phyloP scores from a whole-genome alignment of 2,329 filamentous ascomycete genomes.

The Aspergillus japonicus region DNA sequence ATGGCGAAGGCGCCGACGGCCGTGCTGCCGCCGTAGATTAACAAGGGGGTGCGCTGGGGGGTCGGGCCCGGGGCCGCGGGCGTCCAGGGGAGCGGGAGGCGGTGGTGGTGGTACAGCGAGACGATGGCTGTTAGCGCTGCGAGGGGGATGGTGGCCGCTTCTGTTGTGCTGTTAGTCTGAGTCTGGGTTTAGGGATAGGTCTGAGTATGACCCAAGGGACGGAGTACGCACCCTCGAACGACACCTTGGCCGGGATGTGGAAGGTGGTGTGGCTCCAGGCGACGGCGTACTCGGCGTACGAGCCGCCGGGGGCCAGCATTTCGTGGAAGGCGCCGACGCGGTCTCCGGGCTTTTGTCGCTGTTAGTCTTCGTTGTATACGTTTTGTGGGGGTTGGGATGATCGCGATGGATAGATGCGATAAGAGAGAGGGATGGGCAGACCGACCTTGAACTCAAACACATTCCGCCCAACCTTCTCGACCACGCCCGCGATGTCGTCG shows the following conservation, averaged over 20 bases:
- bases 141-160: constrained; percentile 58
- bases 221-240: constrained; percentile 55
- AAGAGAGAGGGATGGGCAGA: background rate
- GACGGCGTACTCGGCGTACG: constrained; percentile 58
- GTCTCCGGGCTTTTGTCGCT: constrained; percentile 44
- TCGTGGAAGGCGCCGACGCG: constrained; percentile 52
- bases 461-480: constrained; percentile 52
- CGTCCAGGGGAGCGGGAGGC: constrained; percentile 51
- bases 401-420: background rate
- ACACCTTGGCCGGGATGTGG: constrained; percentile 50
- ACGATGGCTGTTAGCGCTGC: constrained; percentile 56
- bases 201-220: too few relatives aligned
- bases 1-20: constrained; percentile 60
- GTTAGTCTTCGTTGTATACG: background rate
- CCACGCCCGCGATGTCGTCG: constrained; percentile 53
- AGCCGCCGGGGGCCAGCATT: constrained; percentile 52
- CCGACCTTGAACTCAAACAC: constrained; percentile 53
- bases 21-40: constrained; percentile 52
- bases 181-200: background rate
- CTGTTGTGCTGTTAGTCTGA: constrained; percentile 26
- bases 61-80: constrained; percentile 23
- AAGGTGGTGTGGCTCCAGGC: constrained; percentile 55
- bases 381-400: too few relatives aligned
- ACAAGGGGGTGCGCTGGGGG: constrained; percentile 33
- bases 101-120: constrained; percentile 49